Evolutionary conservation across 306 rosid genomes (phyloP).

Genomic region (Castanospermum australe): DNA sequence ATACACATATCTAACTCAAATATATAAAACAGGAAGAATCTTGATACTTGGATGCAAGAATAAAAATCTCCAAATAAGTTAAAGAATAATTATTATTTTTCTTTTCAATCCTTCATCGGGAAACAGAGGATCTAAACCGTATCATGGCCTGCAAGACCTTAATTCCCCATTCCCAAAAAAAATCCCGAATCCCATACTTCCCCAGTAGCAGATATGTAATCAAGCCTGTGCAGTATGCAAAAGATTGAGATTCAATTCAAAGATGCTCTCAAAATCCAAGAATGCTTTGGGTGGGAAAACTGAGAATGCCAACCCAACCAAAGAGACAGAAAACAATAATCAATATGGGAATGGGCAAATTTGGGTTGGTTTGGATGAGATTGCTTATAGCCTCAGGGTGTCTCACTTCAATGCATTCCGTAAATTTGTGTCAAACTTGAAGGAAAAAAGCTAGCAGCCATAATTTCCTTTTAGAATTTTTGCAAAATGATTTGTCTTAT

Average conservation of each 20-base stretch:
- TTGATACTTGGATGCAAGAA: too few species aligned
- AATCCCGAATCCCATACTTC: conserved; percentile 24
- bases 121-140: neutral
- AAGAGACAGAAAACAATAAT: conserved; percentile 4
- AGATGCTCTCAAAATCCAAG: conserved; percentile 42
- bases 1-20: too few species aligned
- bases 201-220: neutral
- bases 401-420: conserved; percentile 33
- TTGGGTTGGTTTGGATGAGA: neutral
- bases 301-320: conserved; percentile 3
- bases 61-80: neutral
- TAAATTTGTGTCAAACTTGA: neutral
- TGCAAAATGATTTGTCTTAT: too few species aligned
- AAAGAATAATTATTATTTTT: neutral
- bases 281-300: conserved; percentile 25
- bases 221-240: neutral
- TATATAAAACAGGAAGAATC: too few species aligned
- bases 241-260: conserved; percentile 21
- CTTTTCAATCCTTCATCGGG: neutral
- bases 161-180: neutral
- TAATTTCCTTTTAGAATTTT: too few species aligned
- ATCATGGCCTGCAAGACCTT: conserved; percentile 6
- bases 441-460: too few species aligned
- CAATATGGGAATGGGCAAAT: neutral
- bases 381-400: neutral